These are phyloP conservation scores for Ehretia macrophylla DNA, from an alignment of 257 asterid species.

Conservation along the genomic window DNA sequence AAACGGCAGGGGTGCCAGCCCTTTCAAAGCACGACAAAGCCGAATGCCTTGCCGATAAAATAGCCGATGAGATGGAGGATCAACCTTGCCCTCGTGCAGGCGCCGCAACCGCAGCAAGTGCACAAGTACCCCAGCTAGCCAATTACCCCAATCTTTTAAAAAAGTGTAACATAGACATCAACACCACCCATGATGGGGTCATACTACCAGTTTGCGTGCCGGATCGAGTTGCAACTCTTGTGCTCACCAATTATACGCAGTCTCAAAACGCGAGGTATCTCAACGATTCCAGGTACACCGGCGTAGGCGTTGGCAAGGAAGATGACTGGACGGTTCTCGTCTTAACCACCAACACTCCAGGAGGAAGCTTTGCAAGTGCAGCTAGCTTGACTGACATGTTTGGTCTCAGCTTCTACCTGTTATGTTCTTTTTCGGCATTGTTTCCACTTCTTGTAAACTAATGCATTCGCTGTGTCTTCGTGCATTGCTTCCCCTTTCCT, in stretches of 20 bases:
- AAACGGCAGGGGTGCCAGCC: slow-evolving; percentile 18
- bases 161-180: slow-evolving; percentile 56
- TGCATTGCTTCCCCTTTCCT: no score
- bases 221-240: slow-evolving; percentile 50
- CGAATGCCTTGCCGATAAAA: slow-evolving; percentile 51
- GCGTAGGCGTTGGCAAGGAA: slow-evolving; percentile 62
- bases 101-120: slow-evolving; percentile 12
- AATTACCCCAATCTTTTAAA: slow-evolving; percentile 35
- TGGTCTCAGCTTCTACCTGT: background rate
- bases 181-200: slow-evolving; percentile 54
- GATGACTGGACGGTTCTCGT: slow-evolving; percentile 79
- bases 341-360: slow-evolving; percentile 49
- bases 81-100: slow-evolving; percentile 31
- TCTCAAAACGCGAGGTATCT: slow-evolving; percentile 42
- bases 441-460: slow-evolving; percentile 1
- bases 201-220: slow-evolving; percentile 77
- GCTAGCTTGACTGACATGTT: slow-evolving; percentile 4
- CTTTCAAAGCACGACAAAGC: slow-evolving; percentile 62
- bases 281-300: slow-evolving; percentile 51
- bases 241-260: slow-evolving; percentile 72
- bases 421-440: slow-evolving; percentile 10
- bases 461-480: background rate
- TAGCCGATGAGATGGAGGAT: slow-evolving; percentile 47
- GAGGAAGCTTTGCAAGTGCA: slow-evolving; percentile 50
- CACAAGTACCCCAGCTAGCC: slow-evolving; percentile 32